Evolutionary conservation across 345 rosid genomes (phyloP).

Genomic region (Syzygium aromaticum): DNA sequence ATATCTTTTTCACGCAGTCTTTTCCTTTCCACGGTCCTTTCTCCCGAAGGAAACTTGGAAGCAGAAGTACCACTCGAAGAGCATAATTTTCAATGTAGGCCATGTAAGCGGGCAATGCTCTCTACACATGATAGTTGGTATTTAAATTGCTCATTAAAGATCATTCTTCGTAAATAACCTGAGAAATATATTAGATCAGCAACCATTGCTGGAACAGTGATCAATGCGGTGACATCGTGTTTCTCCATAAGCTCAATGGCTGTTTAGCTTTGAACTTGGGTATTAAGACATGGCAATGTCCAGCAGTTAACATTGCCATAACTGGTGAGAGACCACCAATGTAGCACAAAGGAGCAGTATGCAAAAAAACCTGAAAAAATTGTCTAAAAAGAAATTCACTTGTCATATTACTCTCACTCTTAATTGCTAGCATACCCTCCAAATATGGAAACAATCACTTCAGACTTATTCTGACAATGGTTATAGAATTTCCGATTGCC

Average conservation of each 20-base stretch:
- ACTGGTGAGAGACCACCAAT: constrained; percentile 83
- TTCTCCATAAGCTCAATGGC: constrained; percentile 47
- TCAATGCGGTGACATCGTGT: constrained; percentile 54
- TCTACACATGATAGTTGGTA: neutral
- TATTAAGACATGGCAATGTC: constrained; percentile 58
- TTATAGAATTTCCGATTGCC: neutral
- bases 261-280: constrained; percentile 62
- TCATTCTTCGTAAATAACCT: constrained; percentile 22
- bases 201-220: constrained; percentile 79
- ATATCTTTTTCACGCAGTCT: constrained; percentile 37
- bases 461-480: neutral
- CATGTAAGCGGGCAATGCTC: neutral
- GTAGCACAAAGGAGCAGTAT: constrained; percentile 74
- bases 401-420: neutral
- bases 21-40: constrained; percentile 32
- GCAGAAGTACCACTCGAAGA: neutral
- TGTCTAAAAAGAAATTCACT: neutral
- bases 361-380: constrained; percentile 67
- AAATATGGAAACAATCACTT: neutral
- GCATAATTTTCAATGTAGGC: neutral
- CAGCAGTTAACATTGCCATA: constrained; percentile 75
- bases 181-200: constrained; percentile 40
- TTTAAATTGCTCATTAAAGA: neutral
- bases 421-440: neutral
- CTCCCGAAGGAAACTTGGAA: constrained; percentile 16